Percentiles rank a stretch among this genome's conserved stretches.
phyloP scores from a whole-genome alignment of 257 asterid genomes.

The Orobanche coerulescens region DNA sequence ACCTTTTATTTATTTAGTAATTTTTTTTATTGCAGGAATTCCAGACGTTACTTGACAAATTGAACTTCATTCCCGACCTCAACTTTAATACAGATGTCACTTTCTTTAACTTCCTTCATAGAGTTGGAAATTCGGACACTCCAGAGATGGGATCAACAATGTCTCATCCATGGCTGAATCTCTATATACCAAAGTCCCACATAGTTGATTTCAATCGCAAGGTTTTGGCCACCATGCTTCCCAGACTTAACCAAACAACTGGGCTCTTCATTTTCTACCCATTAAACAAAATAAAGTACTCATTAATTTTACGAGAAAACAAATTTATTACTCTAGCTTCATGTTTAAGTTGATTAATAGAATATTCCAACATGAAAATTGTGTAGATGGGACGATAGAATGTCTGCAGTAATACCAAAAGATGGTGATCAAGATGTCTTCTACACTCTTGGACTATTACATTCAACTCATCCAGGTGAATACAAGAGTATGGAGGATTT shows the following conservation, averaged over 20 bases:
- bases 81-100: no score
- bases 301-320: not conserved
- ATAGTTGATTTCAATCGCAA: conserved; percentile 51
- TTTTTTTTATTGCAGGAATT: no score
- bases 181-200: conserved; percentile 60
- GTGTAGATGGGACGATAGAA: conserved; percentile 38
- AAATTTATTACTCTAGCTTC: no score
- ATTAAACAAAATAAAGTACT: conserved; percentile 36
- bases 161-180: conserved; percentile 80
- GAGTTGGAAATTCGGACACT: conserved; percentile 22
- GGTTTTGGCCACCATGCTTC: conserved; percentile 45
- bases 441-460: conserved; percentile 29
- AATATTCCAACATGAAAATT: not conserved
- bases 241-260: conserved; percentile 29
- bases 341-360: not conserved
- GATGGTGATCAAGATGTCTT: no score
- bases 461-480: conserved; percentile 16
- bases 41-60: no score
- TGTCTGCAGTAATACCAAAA: conserved; percentile 33
- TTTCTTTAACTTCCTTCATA: no score
- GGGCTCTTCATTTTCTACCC: conserved; percentile 63
- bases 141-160: conserved; percentile 27
- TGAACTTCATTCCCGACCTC: no score
- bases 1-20: no score
- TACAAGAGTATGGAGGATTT: conserved; percentile 17